Evolutionary conservation across 495 filamentous ascomycete species (phyloP).

Genomic region (Penicillium bovifimosum): DNA sequence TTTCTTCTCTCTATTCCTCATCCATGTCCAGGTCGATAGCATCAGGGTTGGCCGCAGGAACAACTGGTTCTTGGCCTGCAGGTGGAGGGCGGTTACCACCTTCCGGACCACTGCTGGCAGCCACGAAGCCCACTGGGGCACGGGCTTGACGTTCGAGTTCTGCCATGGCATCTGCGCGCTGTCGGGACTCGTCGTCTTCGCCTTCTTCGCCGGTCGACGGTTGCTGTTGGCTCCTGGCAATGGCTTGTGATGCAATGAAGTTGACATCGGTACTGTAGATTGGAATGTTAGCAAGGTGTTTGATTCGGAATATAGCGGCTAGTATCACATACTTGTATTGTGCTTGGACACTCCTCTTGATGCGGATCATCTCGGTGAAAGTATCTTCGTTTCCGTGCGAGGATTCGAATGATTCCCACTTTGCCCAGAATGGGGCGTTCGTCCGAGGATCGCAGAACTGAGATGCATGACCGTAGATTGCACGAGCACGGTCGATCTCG

Average conservation of each 20-base stretch:
- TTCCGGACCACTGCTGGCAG: conserved; percentile 73
- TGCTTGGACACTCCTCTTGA: conserved; percentile 95
- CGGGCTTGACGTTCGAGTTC: conserved; percentile 82
- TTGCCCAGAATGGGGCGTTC: conserved; percentile 84
- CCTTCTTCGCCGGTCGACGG: conserved; percentile 37
- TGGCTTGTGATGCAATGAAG: conserved; percentile 93
- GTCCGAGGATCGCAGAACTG: conserved; percentile 97
- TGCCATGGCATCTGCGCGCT: conserved; percentile 79
- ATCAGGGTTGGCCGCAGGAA: conserved; percentile 71
- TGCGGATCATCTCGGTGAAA: conserved; percentile 97
- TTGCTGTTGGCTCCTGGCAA: conserved; percentile 71
- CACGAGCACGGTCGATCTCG: conserved; percentile 92
- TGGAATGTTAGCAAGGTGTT: conserved; percentile 16
- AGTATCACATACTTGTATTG: conserved; percentile 73
- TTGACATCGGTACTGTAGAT: conserved; percentile 79
- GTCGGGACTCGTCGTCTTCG: conserved; percentile 44
- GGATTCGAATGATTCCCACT: conserved; percentile 97
- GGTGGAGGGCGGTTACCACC: conserved; percentile 56
- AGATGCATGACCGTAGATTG: conserved; percentile 92
- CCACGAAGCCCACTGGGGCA: conserved; percentile 87
- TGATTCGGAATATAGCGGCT: neutral
- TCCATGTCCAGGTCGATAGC: conserved; percentile 79
- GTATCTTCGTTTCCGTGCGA: conserved; percentile 98
- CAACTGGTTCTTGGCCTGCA: conserved; percentile 31
- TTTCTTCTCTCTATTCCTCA: conserved; percentile 31